phyloP scores from a whole-genome alignment of 2,329 filamentous ascomycete species.

The Leptographium flavum region DNA sequence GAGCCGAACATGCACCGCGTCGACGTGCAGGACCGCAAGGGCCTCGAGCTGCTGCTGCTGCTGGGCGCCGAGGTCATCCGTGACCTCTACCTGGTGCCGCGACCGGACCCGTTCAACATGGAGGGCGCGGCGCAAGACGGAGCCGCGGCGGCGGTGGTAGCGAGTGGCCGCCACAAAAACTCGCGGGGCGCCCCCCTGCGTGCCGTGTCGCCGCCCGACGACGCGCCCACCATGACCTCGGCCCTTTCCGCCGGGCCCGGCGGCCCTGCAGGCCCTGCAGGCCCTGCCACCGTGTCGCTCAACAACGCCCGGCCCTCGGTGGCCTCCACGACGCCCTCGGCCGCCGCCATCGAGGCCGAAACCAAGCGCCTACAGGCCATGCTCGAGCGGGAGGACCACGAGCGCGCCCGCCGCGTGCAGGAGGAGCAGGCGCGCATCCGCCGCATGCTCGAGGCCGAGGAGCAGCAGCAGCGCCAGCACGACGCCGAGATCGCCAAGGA shows the following conservation, averaged over 20 bases:
- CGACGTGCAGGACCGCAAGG: constrained; percentile 88
- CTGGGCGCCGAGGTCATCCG: constrained; percentile 49
- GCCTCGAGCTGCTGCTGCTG: constrained; percentile 69
- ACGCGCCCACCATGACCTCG: constrained; percentile 14
- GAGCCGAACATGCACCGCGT: constrained; percentile 84
- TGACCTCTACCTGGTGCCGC: constrained; percentile 49
- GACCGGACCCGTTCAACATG: constrained; percentile 68
- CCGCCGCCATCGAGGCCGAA: constrained; percentile 52
- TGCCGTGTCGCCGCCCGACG: constrained; percentile 16
- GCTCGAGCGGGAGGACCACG: constrained; percentile 37
- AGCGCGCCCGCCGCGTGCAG: constrained; percentile 38
- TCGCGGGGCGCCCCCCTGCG: constrained; percentile 13
- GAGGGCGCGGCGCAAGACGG: constrained; percentile 22
- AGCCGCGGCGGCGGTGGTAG: too few species aligned
- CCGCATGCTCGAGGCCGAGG: constrained; percentile 52
- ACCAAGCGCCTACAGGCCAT: constrained; percentile 54
- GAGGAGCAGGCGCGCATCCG: constrained; percentile 45
- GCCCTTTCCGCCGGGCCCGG: too few species aligned
- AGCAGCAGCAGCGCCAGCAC: constrained; percentile 39
- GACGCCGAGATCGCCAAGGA: constrained; percentile 58
- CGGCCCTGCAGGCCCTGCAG: too few species aligned
- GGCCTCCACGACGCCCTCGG: constrained; percentile 25
- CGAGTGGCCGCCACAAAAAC: constrained; percentile 18
- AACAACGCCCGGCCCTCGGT: neutral
- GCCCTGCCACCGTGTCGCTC: neutral